Conservation (phyloP, 805 yeast genomes). For the Yamadazyma tumulicola region DNA sequence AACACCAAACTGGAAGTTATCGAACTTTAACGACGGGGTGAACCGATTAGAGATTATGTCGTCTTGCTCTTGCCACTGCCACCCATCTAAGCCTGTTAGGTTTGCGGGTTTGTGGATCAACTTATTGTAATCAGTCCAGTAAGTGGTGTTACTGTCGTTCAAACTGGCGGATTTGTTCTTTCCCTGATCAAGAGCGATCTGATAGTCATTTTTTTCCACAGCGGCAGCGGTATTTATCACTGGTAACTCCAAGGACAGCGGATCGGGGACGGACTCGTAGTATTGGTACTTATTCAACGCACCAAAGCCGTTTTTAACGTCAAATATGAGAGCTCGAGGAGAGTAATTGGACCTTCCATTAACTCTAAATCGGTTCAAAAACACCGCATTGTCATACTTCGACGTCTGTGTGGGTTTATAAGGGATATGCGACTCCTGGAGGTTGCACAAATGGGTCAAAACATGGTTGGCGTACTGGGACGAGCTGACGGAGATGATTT, state of each 20-base stretch:
- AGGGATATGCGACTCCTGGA: slow-evolving; percentile 67
- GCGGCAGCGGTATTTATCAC: slow-evolving; percentile 31
- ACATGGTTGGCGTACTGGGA: slow-evolving; percentile 75
- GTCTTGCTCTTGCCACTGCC: slow-evolving; percentile 41
- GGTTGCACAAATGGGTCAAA: slow-evolving; percentile 76
- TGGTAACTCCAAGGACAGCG: slow-evolving; percentile 8
- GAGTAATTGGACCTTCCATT: slow-evolving; percentile 47
- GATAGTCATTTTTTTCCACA: slow-evolving; percentile 56
- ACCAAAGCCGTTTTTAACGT: slow-evolving; percentile 74
- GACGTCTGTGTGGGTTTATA: slow-evolving; percentile 46
- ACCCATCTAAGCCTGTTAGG: slow-evolving; percentile 51
- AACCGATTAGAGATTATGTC: slow-evolving; percentile 20
- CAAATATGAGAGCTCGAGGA: slow-evolving; percentile 87
- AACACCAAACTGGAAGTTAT: slow-evolving; percentile 52
- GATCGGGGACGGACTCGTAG: slow-evolving; percentile 15
- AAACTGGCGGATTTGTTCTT: slow-evolving; percentile 27
- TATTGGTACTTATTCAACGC: slow-evolving; percentile 56
- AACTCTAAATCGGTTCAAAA: slow-evolving; percentile 18
- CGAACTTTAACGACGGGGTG: slow-evolving; percentile 39
- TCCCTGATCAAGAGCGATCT: slow-evolving; percentile 55
- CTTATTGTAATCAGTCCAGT: slow-evolving; percentile 80
- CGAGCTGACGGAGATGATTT: slow-evolving; percentile 8
- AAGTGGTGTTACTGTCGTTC: slow-evolving; percentile 40
- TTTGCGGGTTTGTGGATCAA: slow-evolving; percentile 63
- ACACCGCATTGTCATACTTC: slow-evolving; percentile 44